phyloP scores from a whole-genome alignment of 2,329 filamentous ascomycete genomes.

The Mollisiaceae sp. region DNA sequence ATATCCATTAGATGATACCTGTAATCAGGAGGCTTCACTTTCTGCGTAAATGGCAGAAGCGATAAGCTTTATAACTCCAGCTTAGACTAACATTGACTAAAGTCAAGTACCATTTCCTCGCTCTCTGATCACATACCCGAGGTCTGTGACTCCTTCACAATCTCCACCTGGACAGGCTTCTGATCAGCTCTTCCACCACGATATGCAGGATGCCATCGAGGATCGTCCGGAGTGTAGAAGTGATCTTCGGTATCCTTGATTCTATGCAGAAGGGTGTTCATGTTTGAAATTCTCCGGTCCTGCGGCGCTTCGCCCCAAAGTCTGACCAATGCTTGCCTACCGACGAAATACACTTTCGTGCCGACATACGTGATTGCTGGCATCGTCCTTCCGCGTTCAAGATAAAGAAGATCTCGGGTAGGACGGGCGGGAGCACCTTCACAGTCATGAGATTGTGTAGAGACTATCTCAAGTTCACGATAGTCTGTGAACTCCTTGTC shows the following conservation, averaged over 20 bases:
- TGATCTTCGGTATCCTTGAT: background rate
- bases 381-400: background rate
- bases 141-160: background rate
- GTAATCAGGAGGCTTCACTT: too few species aligned
- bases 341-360: background rate
- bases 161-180: background rate
- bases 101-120: too few species aligned
- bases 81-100: too few species aligned
- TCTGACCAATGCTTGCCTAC: background rate
- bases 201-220: background rate
- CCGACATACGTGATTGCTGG: background rate
- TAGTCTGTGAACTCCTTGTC: background rate
- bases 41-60: too few species aligned
- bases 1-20: too few species aligned
- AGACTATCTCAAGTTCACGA: background rate
- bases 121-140: too few species aligned
- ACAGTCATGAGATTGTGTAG: too few species aligned
- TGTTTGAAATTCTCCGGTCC: background rate
- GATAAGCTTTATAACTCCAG: too few species aligned
- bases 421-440: background rate
- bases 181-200: background rate
- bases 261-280: background rate
- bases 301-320: background rate
- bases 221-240: background rate
- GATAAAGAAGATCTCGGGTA: background rate